These are phyloP conservation scores for Umbelopsis sp. DNA, from an alignment of 371 early-diverging fungal genomes.

Conservation along the genomic window DNA sequence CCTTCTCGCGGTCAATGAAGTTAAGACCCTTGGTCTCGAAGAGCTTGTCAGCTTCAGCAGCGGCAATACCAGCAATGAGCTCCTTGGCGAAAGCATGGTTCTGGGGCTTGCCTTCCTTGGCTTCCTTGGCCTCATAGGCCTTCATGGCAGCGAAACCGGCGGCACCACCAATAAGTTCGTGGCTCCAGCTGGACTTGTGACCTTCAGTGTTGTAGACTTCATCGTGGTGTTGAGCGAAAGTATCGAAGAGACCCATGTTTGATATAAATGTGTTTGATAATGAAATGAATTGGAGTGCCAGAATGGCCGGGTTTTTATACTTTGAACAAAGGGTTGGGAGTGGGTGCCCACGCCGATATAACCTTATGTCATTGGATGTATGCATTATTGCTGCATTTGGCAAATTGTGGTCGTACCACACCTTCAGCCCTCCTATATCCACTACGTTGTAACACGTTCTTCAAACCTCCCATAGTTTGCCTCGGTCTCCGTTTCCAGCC, in stretches of 20 bases:
- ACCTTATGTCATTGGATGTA: slow-evolving; percentile 12
- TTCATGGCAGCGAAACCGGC: slow-evolving; percentile 50
- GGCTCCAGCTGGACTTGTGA: slow-evolving; percentile 51
- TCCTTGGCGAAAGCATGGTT: slow-evolving; percentile 54
- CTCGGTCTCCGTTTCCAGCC: neutral
- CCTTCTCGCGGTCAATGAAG: slow-evolving; percentile 46
- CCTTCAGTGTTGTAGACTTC: slow-evolving; percentile 29
- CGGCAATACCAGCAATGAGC: slow-evolving; percentile 56
- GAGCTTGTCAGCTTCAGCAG: slow-evolving; percentile 54
- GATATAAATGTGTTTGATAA: neutral
- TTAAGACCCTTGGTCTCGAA: slow-evolving; percentile 60
- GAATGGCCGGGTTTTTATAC: neutral
- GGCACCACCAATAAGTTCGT: slow-evolving; percentile 61
- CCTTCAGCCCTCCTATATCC: neutral
- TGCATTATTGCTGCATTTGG: slow-evolving; percentile 11
- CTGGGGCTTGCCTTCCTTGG: slow-evolving; percentile 39
- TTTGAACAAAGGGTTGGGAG: neutral
- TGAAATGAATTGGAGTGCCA: neutral
- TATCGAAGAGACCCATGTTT: slow-evolving; percentile 45
- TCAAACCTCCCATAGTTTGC: neutral
- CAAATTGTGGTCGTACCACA: neutral
- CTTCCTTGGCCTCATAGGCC: slow-evolving; percentile 45
- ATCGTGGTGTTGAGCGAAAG: slow-evolving; percentile 32
- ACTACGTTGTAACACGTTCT: slow-evolving; percentile 4
- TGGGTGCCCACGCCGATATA: slow-evolving; percentile 12